A percentile compares a stretch with the other conserved stretches of the same genome.
phyloP scores from a whole-genome alignment of 1,139 yeast genomes.

The Candida tropicalis region DNA sequence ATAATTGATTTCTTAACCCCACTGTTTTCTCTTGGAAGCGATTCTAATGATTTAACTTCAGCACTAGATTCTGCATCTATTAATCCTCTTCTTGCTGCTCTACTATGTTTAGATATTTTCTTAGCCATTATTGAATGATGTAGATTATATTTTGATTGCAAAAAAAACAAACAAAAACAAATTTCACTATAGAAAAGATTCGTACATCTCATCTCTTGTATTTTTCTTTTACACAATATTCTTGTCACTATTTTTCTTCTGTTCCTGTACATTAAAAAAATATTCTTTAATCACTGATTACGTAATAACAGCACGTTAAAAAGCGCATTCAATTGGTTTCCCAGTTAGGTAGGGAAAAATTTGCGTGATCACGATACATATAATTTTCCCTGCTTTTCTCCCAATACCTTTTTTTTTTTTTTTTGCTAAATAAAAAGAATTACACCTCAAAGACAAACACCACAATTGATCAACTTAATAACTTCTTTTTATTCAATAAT shows the following conservation, averaged over 20 bases:
- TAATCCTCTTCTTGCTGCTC: constrained; percentile 76
- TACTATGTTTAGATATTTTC: constrained; percentile 60
- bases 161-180: neutral
- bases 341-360: neutral
- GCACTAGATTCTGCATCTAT: constrained; percentile 33
- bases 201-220: constrained; percentile 3
- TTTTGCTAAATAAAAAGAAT: neutral
- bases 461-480: too few species aligned
- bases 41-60: constrained; percentile 52
- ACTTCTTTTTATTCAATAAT: too few species aligned
- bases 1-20: constrained; percentile 65
- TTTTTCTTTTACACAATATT: too few species aligned
- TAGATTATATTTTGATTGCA: neutral
- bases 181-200: too few species aligned
- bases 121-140: constrained; percentile 4
- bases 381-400: too few species aligned
- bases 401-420: too few species aligned
- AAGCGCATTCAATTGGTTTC: neutral
- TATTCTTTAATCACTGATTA: neutral
- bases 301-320: neutral
- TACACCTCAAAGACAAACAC: neutral
- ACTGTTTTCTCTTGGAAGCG: constrained; percentile 60
- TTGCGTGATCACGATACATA: neutral
- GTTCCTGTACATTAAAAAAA: neutral
- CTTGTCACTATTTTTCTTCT: neutral